Base-by-base conservation (phyloP, 2,329 filamentous ascomycete species). In the Fusarium compactum region DNA sequence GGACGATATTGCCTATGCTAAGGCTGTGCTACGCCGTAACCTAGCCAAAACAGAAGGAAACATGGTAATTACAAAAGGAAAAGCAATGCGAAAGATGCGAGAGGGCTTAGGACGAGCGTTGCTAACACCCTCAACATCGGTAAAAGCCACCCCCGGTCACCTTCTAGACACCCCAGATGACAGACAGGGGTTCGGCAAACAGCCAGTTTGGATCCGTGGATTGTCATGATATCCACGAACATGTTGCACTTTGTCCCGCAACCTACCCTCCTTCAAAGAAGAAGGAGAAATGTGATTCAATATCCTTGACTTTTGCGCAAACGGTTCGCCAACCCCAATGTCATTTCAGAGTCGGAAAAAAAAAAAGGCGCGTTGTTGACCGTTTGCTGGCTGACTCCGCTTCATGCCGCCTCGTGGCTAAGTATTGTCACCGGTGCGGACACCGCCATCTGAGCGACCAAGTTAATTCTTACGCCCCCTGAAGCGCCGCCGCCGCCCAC, bases 371-470 rank as follows among this genome's bases (percentile, higher is more conserved):
- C 61, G 48, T 59, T 54, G 67, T 64, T 71, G 63, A 68, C 62
- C 52, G 48, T 67, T 29, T 66, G 58, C 64, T 70, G 62, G 67
- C 57, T 59, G 67, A 59, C 62, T 70, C 67, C 62, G 67, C 67
- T 70, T 58, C 67, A 70, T 63, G 67, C 63, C 54, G 53, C 48
- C 43, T 60, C 67, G 67, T 70, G 67, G 67, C 67, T 70, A 70
- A 68, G 58, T 60, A 62, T 54, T 47, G 67, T 70, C 67, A 70
- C 67, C 64, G 65, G 58, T 69, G 66, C 65, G 65, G 66, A 65
- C 65, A 61, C 68, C 67, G 61, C 71, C 54, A 61, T 65, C 70
- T 61, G 69, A 56, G 60, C 43, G 51, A 58, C 44, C 69, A 62
- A 67, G 55, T 62, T 58, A 43, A 55, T 59, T 59, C 47, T 62